phyloP scores from a whole-genome alignment of 2,329 filamentous ascomycete genomes.

The Ampelomyces quisqualis region DNA sequence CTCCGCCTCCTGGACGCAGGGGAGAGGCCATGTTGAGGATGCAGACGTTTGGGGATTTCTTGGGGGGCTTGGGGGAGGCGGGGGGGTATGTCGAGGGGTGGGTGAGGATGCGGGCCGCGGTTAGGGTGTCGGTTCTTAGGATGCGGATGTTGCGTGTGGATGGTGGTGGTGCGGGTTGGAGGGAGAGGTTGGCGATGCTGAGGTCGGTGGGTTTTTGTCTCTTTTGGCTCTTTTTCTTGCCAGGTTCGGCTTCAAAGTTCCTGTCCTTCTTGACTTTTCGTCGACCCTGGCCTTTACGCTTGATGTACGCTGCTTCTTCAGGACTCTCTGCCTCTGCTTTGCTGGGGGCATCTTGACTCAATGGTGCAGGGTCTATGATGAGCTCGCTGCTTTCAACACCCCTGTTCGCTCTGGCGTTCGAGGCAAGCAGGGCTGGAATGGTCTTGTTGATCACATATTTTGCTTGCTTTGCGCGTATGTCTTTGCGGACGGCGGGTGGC shows the following conservation, averaged over 20 bases:
- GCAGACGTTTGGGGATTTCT: slow-evolving; percentile 47
- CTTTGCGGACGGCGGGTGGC: slow-evolving; percentile 42
- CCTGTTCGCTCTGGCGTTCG: slow-evolving; percentile 56
- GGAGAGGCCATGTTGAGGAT: slow-evolving; percentile 67
- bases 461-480: slow-evolving; percentile 54
- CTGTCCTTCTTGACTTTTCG: slow-evolving; percentile 25
- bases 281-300: slow-evolving; percentile 38
- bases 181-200: slow-evolving; percentile 1
- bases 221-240: slow-evolving; percentile 10
- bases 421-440: slow-evolving; percentile 58
- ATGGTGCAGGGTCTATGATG: slow-evolving; percentile 42
- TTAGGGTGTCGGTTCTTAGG: slow-evolving; percentile 55
- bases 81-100: slow-evolving; percentile 10
- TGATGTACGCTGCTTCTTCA: slow-evolving; percentile 26
- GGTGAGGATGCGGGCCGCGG: slow-evolving; percentile 50
- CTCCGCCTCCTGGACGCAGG: slow-evolving; percentile 61
- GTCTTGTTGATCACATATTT: slow-evolving; percentile 60
- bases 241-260: neutral
- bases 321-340: slow-evolving; percentile 1
- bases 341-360: neutral
- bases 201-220: slow-evolving; percentile 15
- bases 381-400: slow-evolving; percentile 58
- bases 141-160: slow-evolving; percentile 48
- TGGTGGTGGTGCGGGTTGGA: slow-evolving; percentile 1
- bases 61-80: slow-evolving; percentile 4